These are phyloP conservation scores for Suhomyces wounanorum DNA, from an alignment of 1,139 yeast species.

Conservation along the genomic window DNA sequence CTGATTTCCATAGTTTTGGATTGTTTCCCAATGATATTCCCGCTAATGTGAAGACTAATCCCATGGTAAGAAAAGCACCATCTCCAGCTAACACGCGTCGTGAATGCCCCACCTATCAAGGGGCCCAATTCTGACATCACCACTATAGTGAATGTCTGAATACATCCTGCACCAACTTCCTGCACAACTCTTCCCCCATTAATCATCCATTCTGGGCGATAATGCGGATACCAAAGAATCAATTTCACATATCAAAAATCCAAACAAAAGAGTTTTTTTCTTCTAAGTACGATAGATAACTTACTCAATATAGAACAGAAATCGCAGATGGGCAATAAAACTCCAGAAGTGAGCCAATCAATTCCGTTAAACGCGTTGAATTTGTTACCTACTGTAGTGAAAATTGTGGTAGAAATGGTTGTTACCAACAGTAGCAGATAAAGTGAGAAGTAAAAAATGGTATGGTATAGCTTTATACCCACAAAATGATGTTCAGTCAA, in stretches of 20 bases:
- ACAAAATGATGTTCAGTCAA: constrained; percentile 21
- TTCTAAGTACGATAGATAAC: constrained; percentile 24
- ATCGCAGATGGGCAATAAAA: constrained; percentile 25
- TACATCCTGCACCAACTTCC: constrained; percentile 27
- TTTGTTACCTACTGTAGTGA: constrained; percentile 22
- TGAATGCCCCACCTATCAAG: constrained; percentile 28
- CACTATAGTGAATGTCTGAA: constrained; percentile 22
- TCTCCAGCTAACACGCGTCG: constrained; percentile 26
- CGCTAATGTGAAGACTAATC: constrained; percentile 20
- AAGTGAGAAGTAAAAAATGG: constrained; percentile 18
- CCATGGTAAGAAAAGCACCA: constrained; percentile 26
- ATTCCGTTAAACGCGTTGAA: constrained; percentile 22
- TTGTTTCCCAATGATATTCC: constrained; percentile 23
- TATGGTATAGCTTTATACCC: constrained; percentile 18
- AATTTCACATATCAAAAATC: constrained; percentile 22
- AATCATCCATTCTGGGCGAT: constrained; percentile 23
- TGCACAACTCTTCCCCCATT: constrained; percentile 27
- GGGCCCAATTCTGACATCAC: constrained; percentile 28
- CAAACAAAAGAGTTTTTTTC: constrained; percentile 22
- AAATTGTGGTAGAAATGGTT: constrained; percentile 28
- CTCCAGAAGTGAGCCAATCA: constrained; percentile 27
- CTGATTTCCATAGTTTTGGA: constrained; percentile 21
- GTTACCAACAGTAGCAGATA: constrained; percentile 29
- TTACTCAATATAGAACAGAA: constrained; percentile 26
- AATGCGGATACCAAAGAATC: constrained; percentile 25